phyloP scores from a whole-genome alignment of 768 basidiomycete species.

The Amanita pseudoporphyria region DNA sequence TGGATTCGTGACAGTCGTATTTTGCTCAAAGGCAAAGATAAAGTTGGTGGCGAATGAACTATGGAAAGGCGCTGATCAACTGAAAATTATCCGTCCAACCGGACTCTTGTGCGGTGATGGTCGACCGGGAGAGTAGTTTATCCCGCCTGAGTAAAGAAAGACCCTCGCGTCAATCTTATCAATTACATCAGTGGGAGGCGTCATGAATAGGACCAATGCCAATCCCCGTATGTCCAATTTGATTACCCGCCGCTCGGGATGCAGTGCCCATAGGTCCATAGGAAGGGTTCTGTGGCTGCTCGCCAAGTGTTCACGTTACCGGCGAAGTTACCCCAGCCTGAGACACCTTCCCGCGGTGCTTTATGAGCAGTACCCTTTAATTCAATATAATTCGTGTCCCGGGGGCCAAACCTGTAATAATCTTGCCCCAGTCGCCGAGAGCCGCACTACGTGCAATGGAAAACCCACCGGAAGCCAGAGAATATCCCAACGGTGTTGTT shows the following conservation, averaged over 20 bases:
- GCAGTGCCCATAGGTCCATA: neutral
- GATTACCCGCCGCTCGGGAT: neutral
- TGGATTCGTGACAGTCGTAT: neutral
- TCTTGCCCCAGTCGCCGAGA: neutral
- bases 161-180: too few relatives aligned
- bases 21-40: neutral
- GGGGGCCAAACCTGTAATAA: neutral
- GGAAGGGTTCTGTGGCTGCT: neutral
- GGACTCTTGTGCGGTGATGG: neutral
- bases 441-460: neutral
- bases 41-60: too few relatives aligned
- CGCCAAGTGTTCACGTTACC: constrained; percentile 2
- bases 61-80: neutral
- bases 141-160: too few relatives aligned
- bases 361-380: neutral
- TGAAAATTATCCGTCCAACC: too few relatives aligned
- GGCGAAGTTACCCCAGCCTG: too few relatives aligned
- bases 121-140: too few relatives aligned
- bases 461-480: too few relatives aligned
- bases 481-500: neutral
- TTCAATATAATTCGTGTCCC: too few relatives aligned
- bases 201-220: neutral
- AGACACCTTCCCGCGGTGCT: constrained; percentile 6
- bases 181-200: neutral
- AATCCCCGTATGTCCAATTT: neutral